Percentiles rank a stretch among this genome's conserved stretches.
Evolutionary conservation across 345 rosid genomes (phyloP).

Genomic region (Mercurialis annua): DNA sequence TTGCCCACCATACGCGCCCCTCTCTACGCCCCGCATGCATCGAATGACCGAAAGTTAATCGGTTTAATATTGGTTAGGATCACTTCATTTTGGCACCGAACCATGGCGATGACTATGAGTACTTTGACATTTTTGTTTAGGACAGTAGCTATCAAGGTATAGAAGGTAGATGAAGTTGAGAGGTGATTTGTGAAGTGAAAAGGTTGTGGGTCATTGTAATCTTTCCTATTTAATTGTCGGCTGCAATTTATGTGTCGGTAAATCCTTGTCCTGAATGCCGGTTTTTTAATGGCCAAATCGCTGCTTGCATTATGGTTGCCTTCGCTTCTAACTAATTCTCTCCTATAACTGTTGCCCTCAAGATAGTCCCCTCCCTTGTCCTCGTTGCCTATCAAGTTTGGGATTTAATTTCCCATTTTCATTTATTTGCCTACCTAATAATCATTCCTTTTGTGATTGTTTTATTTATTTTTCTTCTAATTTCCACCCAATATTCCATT

Average conservation of each 20-base stretch:
- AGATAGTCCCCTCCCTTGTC: no score
- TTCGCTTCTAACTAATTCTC: neutral
- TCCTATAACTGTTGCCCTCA: neutral
- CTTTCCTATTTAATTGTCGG: neutral
- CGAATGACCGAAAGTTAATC: no score
- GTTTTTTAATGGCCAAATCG: neutral
- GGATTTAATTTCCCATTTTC: no score
- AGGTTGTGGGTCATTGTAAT: neutral
- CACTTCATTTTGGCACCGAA: no score
- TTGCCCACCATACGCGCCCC: no score
- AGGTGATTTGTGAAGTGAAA: neutral
- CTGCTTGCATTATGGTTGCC: neutral
- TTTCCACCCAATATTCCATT: no score
- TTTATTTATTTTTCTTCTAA: no score
- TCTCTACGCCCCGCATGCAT: no score
- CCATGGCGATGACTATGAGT: no score
- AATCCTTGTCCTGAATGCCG: conserved; percentile 13
- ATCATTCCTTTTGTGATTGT: no score
- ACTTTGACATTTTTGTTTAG: neutral
- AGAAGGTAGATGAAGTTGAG: neutral
- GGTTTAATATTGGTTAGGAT: no score
- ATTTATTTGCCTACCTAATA: no score
- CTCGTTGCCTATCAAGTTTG: neutral
- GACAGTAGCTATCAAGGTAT: neutral
- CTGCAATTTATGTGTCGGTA: conserved; percentile 7